Percentiles rank a stretch among this genome's conserved stretches.
These are phyloP conservation scores for Phytophthora sp. DNA, from an alignment of 352 stramenopile genomes.

Conservation along the genomic window DNA sequence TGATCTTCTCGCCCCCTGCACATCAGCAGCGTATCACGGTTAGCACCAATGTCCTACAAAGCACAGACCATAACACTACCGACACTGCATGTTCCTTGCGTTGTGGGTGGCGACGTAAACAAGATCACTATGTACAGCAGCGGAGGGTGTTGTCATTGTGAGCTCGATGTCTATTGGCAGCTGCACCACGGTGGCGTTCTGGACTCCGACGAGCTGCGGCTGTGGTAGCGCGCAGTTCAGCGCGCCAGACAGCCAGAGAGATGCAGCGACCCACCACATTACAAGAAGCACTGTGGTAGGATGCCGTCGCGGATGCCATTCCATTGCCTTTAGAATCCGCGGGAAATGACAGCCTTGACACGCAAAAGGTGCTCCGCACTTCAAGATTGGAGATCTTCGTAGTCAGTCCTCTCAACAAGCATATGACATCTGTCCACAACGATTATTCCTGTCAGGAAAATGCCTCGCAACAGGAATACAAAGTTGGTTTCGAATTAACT, in stretches of 20 bases:
- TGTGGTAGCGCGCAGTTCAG: conserved; percentile 40
- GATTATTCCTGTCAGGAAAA: too few species aligned
- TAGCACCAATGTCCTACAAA: not conserved
- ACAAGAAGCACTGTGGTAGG: not conserved
- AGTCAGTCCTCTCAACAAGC: too few species aligned
- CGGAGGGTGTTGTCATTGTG: conserved; percentile 9
- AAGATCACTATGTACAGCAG: not conserved
- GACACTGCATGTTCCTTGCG: conserved; percentile 28
- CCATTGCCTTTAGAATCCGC: conserved; percentile 4
- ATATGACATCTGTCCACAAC: too few species aligned
- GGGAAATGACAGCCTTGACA: conserved; percentile 5
- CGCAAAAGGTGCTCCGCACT: conserved; percentile 9
- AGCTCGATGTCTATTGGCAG: conserved; percentile 32
- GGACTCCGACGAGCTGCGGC: conserved; percentile 32
- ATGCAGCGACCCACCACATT: conserved; percentile 1
- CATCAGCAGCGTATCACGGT: not conserved
- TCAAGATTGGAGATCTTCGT: conserved; percentile 13
- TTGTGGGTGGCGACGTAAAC: conserved; percentile 30
- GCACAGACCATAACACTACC: conserved; percentile 4
- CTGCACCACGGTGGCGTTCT: conserved; percentile 33
- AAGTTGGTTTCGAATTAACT: too few species aligned
- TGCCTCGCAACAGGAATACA: too few species aligned
- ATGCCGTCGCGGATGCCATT: not conserved
- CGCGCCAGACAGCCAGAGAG: not conserved
- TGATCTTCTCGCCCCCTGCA: conserved; percentile 31